Conservation (phyloP, 2,329 filamentous ascomycete species). For the Penicillium sp. region DNA sequence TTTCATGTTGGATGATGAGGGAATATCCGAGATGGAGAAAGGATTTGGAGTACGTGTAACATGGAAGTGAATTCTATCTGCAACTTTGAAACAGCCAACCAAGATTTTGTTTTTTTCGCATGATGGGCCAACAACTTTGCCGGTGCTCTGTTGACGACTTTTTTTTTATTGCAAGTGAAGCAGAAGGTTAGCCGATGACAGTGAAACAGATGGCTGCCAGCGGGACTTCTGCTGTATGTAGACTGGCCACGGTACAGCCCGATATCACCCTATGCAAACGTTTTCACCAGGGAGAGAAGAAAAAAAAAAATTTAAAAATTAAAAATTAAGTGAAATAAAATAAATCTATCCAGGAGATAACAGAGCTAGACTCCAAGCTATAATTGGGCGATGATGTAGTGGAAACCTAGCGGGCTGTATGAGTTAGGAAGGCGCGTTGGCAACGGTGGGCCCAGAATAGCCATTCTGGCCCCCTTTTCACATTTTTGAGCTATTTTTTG, state of each 20-base stretch:
- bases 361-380: not conserved
- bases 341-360: not conserved
- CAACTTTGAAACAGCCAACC: no score
- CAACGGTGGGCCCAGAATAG: conserved; percentile 6
- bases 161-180: no score
- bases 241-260: not conserved
- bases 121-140: no score
- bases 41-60: no score
- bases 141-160: no score
- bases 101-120: no score
- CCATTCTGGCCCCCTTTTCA: conserved; percentile 11
- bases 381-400: conserved; percentile 6
- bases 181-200: no score
- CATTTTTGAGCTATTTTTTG: not conserved
- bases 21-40: no score
- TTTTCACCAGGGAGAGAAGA: not conserved
- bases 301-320: no score
- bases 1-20: not conserved
- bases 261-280: not conserved
- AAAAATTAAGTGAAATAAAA: not conserved
- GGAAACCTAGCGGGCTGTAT: not conserved
- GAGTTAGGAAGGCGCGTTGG: conserved; percentile 17
- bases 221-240: no score
- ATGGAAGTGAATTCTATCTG: no score
- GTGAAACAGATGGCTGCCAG: no score